Base-by-base conservation (phyloP, 169 alveolate genomes). In the Eimeria maxima region DNA sequence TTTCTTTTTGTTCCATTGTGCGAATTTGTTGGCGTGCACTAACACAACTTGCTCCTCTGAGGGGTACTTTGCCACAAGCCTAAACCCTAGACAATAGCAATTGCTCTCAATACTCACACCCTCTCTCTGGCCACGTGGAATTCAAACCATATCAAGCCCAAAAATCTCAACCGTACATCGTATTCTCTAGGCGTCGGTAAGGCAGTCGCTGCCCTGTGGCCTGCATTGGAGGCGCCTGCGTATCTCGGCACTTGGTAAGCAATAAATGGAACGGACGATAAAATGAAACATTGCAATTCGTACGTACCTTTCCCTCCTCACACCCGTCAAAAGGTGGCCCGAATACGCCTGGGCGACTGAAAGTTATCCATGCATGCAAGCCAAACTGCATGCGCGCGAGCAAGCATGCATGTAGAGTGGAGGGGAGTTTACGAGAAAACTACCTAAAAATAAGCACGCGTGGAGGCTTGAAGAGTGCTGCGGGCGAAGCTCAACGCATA, bases 391-490 rank as follows among this genome's bases (percentile, higher is more conserved):
- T 10, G 76, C 76, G 3, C 10, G 44, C 20, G 42, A 27, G 44
- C 76, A 67, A n/a, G 76, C 76, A 67, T 67, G 76, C 76, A 67
- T 67, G 76, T 18, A 67, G 14, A n/a, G 44, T 6, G 76, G 76
- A 16, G 18, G 44, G 10, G 20, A 67, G 16, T 10, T 2, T 27
- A 14, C 11, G 76, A 67, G 76, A 67, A 27, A 7, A 67, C 44
- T 67, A 67, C 76, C 76, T 67, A 67, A 67, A 67, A 67, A 67
- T 67, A 18, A n/a, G 76, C 76, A 67, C 44, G 76, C 24, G 18
- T 13, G 18, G 76, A 67, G 20, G 18, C 18, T n/a, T 24, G 4
- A 44, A n/a, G 14, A 13, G 76, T 44, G 76, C 27, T 24, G 22
- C 44, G 42, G 42, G 42, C 44, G 44, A 10, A 67, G 76, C 76